Percentiles rank a stretch among this genome's conserved stretches.
These are phyloP conservation scores for Cutaneotrichosporon curvatum DNA, from an alignment of 1,284 basidiomycete species.

Conservation along the genomic window DNA sequence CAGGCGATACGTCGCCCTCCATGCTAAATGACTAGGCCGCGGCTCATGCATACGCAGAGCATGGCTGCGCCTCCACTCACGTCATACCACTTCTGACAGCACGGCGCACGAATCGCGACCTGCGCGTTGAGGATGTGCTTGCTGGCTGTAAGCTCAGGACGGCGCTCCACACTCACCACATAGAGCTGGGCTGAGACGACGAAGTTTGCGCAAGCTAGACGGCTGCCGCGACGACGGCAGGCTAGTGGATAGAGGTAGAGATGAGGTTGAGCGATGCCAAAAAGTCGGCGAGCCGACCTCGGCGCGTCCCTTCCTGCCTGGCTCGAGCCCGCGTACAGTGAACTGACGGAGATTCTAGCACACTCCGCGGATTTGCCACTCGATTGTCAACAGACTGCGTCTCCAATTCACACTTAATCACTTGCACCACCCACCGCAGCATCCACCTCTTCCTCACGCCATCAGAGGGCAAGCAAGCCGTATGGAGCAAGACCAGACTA, in stretches of 20 bases:
- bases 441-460: background rate
- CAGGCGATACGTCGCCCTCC: too few relatives aligned
- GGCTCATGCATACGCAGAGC: background rate
- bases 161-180: constrained; percentile 2
- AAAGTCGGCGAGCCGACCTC: too few relatives aligned
- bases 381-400: background rate
- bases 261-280: too few relatives aligned
- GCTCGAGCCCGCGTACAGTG: background rate
- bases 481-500: constrained; percentile 19
- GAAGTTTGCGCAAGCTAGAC: too few relatives aligned
- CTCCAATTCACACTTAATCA: background rate
- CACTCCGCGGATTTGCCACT: background rate
- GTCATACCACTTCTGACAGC: constrained; percentile 92
- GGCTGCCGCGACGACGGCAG: too few relatives aligned
- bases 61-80: constrained; percentile 31
- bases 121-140: constrained; percentile 91
- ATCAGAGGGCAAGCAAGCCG: too few relatives aligned
- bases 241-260: too few relatives aligned
- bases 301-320: too few relatives aligned
- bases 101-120: constrained; percentile 85
- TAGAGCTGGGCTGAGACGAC: background rate
- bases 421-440: background rate
- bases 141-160: constrained; percentile 49
- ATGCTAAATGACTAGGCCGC: too few relatives aligned
- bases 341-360: background rate